Base-by-base conservation (phyloP, 2,329 filamentous ascomycete species). In the Stromatinia cepivora region DNA sequence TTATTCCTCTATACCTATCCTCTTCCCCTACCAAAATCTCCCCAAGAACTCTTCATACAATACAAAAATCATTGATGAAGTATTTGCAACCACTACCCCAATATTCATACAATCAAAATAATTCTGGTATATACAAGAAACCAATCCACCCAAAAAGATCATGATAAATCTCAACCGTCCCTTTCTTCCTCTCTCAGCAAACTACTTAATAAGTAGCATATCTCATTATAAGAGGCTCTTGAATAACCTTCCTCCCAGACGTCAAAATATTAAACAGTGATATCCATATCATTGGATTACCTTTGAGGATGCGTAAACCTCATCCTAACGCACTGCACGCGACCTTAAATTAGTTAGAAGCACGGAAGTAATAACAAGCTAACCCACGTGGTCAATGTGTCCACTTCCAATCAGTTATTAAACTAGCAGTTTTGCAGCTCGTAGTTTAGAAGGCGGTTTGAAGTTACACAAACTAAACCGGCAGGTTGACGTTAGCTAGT, bases 181-280 rank as follows among this genome's bases (percentile, higher is more conserved):
- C 28, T 48, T 10, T 22, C 11, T 5, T 11, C 31, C 7, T 36
- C 13, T 50, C 11, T 42, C 20, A 20, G 11, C 0, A 2, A n/a
- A 10, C 13, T 7, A 17, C 31, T 42, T 25, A 67, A 28, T 36
- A 59, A 15, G 42, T 39, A 58, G 65, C 65, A 59, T 67, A 67
- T 28, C 52, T 48, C 54, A 36, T 67, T 6, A 59, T 25, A 4
- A 8, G n/a, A 13, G 65, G 65, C 42, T 67, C 65, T 10, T 22
- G 36, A 20, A 31, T 59, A 50, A 67, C 15, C 42, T 39, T 67
- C 9, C 17, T 10, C n/a, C 10, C n/a, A 34, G 59, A 59, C 25
- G 34, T 36, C 6, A 59, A 31, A 20, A 59, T 17, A 36, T 52
- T 67, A 7, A 61, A 10, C 13, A 34, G 5, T 0, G 31, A 22